Conservation (phyloP, 2,329 filamentous ascomycete genomes). For the Tolypocladium album region DNA sequence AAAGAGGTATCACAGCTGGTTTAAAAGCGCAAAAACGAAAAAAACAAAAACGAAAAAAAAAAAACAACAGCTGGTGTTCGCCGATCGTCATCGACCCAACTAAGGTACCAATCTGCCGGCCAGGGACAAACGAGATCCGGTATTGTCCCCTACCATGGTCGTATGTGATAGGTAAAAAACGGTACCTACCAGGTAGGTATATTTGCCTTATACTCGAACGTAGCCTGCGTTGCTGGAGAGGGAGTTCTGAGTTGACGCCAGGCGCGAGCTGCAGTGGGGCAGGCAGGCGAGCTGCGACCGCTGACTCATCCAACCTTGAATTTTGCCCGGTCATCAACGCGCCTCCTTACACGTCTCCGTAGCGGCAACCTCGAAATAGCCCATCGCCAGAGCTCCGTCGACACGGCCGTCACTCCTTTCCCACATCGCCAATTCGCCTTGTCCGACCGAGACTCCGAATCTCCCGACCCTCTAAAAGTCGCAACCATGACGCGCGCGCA, state of each 20-base stretch:
- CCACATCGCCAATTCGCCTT: constrained; percentile 2
- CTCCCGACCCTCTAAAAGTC: background rate
- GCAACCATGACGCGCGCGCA: constrained; percentile 82
- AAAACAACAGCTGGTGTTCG: background rate
- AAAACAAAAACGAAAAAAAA: too few relatives aligned
- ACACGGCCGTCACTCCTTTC: constrained; percentile 5
- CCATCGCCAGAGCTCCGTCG: constrained; percentile 2
- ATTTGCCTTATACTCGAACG: too few relatives aligned
- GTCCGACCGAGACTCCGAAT: background rate
- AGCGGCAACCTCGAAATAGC: background rate
- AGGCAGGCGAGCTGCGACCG: background rate
- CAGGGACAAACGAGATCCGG: background rate
- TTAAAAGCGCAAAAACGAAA: background rate
- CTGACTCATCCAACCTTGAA: constrained; percentile 1
- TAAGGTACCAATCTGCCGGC: background rate
- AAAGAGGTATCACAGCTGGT: too few relatives aligned
- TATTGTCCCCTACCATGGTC: too few relatives aligned
- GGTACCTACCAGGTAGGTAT: too few relatives aligned
- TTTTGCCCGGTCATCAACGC: constrained; percentile 2
- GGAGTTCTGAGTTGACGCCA: too few relatives aligned
- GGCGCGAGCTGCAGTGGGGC: background rate
- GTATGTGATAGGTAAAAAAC: too few relatives aligned
- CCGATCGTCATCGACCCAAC: background rate
- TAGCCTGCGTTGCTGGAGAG: too few relatives aligned
- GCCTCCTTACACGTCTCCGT: constrained; percentile 2